phyloP scores from a whole-genome alignment of 2,329 filamentous ascomycete species.

The Botrytis sinoallii region DNA sequence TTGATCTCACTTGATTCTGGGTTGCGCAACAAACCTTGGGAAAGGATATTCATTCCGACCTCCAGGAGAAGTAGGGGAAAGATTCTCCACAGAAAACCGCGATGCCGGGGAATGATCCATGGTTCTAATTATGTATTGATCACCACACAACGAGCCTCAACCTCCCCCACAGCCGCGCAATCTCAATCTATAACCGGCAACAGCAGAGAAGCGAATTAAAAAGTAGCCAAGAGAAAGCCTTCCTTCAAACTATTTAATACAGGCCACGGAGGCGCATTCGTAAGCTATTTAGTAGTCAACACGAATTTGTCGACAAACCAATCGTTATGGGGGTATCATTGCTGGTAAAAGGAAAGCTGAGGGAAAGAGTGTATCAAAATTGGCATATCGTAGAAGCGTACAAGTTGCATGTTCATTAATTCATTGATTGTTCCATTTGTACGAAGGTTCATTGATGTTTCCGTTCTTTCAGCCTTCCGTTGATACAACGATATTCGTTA shows the following conservation, averaged over 20 bases:
- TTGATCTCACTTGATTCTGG: conserved; percentile 43
- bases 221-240: not conserved
- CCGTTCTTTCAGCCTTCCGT: conserved; percentile 21
- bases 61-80: conserved; percentile 42
- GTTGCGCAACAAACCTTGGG: conserved; percentile 44
- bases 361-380: not conserved
- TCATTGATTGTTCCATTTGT: conserved; percentile 1
- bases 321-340: conserved; percentile 38
- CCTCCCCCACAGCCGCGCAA: conserved; percentile 29
- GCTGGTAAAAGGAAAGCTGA: conserved; percentile 23
- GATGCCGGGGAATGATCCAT: conserved; percentile 44
- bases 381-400: not conserved
- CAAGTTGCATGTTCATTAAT: conserved; percentile 5
- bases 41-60: conserved; percentile 50
- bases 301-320: conserved; percentile 26
- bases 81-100: conserved; percentile 48
- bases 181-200: not conserved
- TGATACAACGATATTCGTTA: not conserved
- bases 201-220: not conserved
- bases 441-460: not conserved
- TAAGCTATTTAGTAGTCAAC: conserved; percentile 20
- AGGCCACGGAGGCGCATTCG: conserved; percentile 30
- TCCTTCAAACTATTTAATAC: conserved; percentile 1
- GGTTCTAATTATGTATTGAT: conserved; percentile 21
- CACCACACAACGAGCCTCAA: conserved; percentile 21